Conservation (phyloP, 1,139 yeast genomes). For the Debaryomyces sp. region DNA sequence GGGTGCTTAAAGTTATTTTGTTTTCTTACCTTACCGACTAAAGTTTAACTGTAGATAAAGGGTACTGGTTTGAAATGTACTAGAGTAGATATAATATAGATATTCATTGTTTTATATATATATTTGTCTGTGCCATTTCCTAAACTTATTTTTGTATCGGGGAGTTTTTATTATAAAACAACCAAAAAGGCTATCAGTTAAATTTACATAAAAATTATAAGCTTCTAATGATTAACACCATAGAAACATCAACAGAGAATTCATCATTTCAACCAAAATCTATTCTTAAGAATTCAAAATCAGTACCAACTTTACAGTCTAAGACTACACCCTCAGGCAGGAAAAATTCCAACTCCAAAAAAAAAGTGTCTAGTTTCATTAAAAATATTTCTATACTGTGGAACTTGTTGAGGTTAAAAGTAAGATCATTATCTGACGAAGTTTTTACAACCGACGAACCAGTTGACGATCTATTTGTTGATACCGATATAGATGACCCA, state of each 20-base stretch:
- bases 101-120: not conserved
- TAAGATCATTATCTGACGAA: conserved; percentile 46
- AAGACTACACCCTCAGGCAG: not conserved
- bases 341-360: conserved; percentile 9
- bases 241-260: conserved; percentile 5
- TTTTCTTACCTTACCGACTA: not conserved
- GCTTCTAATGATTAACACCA: conserved; percentile 3
- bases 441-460: conserved; percentile 44
- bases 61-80: not conserved
- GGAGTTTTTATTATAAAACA: not conserved
- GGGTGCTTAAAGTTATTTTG: not conserved
- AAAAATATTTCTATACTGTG: conserved; percentile 39
- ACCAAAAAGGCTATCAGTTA: not conserved
- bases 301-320: conserved; percentile 5
- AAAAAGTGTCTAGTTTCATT: conserved; percentile 27
- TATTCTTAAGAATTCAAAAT: conserved; percentile 9
- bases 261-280: conserved; percentile 11
- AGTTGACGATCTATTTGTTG: conserved; percentile 46
- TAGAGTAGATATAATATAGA: not conserved
- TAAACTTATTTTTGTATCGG: not conserved
- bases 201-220: not conserved
- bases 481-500: conserved; percentile 33
- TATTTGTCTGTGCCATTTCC: not conserved
- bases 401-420: conserved; percentile 31
- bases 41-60: not conserved